Conservation (phyloP, 192 early-diverging fungal species). For the Coemansia sp. region DNA sequence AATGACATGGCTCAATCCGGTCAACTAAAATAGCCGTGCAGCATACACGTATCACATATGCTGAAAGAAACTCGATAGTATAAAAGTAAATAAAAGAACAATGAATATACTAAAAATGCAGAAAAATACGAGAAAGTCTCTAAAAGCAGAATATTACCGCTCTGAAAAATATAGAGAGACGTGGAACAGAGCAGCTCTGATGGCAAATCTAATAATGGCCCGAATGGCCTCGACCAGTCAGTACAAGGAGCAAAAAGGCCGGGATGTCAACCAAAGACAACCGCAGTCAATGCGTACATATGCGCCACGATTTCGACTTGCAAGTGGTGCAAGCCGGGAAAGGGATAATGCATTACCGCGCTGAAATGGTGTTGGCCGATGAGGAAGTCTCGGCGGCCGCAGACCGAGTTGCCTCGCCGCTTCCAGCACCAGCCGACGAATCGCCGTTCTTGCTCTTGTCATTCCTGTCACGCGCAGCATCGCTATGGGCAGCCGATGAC, state of each 20-base stretch:
- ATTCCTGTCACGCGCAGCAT: background rate
- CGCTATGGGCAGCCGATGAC: constrained; percentile 3
- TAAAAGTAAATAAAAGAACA: background rate
- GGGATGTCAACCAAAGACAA: background rate
- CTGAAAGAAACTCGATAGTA: background rate
- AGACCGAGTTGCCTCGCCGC: background rate
- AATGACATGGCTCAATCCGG: too few species aligned
- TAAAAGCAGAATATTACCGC: background rate
- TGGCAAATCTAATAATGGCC: background rate
- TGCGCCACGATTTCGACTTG: background rate
- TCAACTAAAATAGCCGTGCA: background rate
- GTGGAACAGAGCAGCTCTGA: background rate
- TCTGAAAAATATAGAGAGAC: background rate
- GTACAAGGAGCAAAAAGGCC: background rate
- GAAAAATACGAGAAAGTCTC: background rate
- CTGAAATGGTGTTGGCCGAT: constrained; percentile 17
- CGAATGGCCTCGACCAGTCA: too few species aligned
- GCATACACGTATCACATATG: background rate
- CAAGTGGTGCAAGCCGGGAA: background rate
- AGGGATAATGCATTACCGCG: background rate
- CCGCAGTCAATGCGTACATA: background rate
- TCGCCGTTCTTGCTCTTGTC: constrained; percentile 1
- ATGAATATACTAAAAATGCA: constrained; percentile 5
- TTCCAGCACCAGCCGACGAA: background rate
- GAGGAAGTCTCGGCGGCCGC: constrained; percentile 4